Evolutionary conservation across 371 early-diverging fungal species (phyloP).

Genomic region (Zychaea mexicana): DNA sequence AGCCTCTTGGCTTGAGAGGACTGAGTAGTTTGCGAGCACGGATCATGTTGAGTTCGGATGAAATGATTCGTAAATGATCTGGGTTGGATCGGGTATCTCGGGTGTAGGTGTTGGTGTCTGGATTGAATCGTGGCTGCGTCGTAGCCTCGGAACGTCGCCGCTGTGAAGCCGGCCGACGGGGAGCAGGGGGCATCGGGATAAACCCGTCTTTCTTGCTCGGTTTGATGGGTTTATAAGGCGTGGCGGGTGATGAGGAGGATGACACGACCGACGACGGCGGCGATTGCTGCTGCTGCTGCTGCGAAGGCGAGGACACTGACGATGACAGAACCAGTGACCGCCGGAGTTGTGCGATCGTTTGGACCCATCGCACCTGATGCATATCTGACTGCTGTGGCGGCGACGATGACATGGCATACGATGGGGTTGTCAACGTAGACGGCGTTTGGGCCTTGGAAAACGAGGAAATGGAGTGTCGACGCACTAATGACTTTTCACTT

Average conservation of each 20-base stretch:
- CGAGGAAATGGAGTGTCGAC: constrained; percentile 42
- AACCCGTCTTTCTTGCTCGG: constrained; percentile 17
- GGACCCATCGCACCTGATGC: constrained; percentile 24
- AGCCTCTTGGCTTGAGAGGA: constrained; percentile 63
- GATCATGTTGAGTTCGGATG: constrained; percentile 64
- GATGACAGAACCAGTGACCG: constrained; percentile 27
- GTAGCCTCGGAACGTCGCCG: constrained; percentile 54
- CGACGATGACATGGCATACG: constrained; percentile 41
- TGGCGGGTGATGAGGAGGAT: neutral
- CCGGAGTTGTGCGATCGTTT: constrained; percentile 29
- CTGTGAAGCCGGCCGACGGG: constrained; percentile 26
- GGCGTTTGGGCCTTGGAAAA: constrained; percentile 32
- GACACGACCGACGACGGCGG: neutral
- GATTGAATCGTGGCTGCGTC: constrained; percentile 52
- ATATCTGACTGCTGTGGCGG: constrained; percentile 27
- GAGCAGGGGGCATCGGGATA: constrained; percentile 53
- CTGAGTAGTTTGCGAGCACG: constrained; percentile 54
- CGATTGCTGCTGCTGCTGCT: neutral
- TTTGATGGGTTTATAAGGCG: neutral
- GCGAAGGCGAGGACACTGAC: constrained; percentile 6
- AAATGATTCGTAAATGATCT: constrained; percentile 64
- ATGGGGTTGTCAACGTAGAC: constrained; percentile 35
- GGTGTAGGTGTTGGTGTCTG: constrained; percentile 51
- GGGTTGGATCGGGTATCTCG: constrained; percentile 65
- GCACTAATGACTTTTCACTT: constrained; percentile 17